Conservation (phyloP, 805 yeast genomes). For the Wickerhamomyces canadensis region DNA sequence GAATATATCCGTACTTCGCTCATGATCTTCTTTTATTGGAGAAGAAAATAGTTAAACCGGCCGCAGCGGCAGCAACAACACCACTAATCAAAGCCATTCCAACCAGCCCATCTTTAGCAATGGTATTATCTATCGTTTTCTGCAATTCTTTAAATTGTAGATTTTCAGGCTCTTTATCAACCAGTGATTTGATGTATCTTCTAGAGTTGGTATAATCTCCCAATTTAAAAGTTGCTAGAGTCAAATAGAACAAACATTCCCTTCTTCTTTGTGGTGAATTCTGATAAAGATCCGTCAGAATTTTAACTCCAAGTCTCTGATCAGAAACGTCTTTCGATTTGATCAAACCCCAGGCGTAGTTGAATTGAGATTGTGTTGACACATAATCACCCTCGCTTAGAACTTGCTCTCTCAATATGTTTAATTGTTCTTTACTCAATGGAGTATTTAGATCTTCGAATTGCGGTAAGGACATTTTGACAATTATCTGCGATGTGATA, state of each 20-base stretch:
- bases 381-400: constrained; percentile 76
- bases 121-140: constrained; percentile 73
- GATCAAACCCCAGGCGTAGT: constrained; percentile 94
- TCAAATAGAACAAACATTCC: constrained; percentile 82
- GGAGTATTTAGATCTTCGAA: constrained; percentile 32
- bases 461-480: constrained; percentile 9
- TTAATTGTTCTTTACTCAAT: constrained; percentile 68
- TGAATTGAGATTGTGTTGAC: constrained; percentile 80
- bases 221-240: constrained; percentile 81
- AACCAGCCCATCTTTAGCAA: constrained; percentile 80
- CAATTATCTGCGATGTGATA: too few species aligned
- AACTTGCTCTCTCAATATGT: constrained; percentile 70
- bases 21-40: constrained; percentile 24
- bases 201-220: constrained; percentile 86
- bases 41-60: constrained; percentile 41
- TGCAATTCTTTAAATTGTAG: constrained; percentile 69
- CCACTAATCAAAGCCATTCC: constrained; percentile 90
- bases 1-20: not conserved
- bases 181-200: constrained; percentile 73
- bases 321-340: constrained; percentile 59
- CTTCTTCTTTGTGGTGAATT: constrained; percentile 79
- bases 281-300: constrained; percentile 64
- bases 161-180: constrained; percentile 79
- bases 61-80: constrained; percentile 78
- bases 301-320: constrained; percentile 73